These are phyloP conservation scores for Sphaerulina vaccinii DNA, from an alignment of 2,329 filamentous ascomycete species.

Conservation along the genomic window DNA sequence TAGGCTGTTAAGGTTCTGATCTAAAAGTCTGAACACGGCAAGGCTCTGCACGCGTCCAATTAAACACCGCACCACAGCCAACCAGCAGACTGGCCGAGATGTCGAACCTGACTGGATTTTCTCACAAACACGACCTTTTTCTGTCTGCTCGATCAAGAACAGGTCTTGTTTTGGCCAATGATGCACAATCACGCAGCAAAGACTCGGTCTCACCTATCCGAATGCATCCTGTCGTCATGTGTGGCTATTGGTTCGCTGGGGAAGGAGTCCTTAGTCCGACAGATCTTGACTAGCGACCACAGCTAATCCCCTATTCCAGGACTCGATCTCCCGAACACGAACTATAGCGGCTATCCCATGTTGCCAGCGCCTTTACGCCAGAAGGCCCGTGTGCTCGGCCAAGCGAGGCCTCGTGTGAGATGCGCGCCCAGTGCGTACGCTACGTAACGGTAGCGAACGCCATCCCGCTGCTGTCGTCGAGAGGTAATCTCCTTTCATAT, in stretches of 20 bases:
- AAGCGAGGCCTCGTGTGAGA: constrained; percentile 20
- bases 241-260: neutral
- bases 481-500: constrained; percentile 12
- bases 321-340: constrained; percentile 16
- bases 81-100: neutral
- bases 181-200: neutral
- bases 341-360: constrained; percentile 2
- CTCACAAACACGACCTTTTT: constrained; percentile 2
- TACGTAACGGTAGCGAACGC: constrained; percentile 17
- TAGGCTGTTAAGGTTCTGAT: constrained; percentile 2
- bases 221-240: neutral
- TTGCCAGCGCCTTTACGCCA: constrained; percentile 1
- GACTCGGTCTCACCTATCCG: neutral
- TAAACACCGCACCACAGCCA: constrained; percentile 5
- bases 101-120: constrained; percentile 5
- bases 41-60: constrained; percentile 14
- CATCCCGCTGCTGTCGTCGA: constrained; percentile 10
- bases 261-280: neutral
- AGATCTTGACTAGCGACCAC: constrained; percentile 7
- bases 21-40: constrained; percentile 4
- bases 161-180: constrained; percentile 4
- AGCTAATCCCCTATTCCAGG: constrained; percentile 13
- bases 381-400: constrained; percentile 8
- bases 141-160: neutral
- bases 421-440: constrained; percentile 9